Base-by-base conservation (phyloP, 768 basidiomycete genomes). In the Lactarius hatsudake region DNA sequence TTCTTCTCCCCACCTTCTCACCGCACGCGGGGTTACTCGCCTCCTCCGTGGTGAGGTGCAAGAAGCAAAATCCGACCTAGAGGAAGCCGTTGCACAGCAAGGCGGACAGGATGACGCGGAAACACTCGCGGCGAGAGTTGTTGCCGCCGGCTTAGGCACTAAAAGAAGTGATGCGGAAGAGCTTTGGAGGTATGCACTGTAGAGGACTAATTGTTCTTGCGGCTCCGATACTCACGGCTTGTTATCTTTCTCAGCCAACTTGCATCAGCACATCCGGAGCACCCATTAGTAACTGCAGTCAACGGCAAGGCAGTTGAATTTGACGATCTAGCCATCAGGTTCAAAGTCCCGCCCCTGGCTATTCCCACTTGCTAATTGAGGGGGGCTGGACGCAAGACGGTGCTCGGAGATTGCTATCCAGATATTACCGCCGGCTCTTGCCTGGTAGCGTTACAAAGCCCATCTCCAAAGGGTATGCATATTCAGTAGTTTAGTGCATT, bases 31-130 rank as follows among this genome's bases (percentile, higher is more conserved):
- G 10, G 84, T 93, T 32, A 87, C 87, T 32, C 87, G 91, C 54
- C 84, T 93, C n/a, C 78, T 94, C 60, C 83, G 88, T 23, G 89
- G 89, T 67, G 90, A 93, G 71, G 78, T 90, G 58, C 77, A 81
- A 28, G 89, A 86, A 63, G 92, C 91, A n/a, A 87, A 86, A 75
- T 91, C 89, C 3, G 91, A 92, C 73, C 76, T 94, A 62, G 89
- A 91, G 70, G 91, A 93, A 74, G 86, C 91, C 15, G 75, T 89
- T 28, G 78, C 81, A 56, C 87, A 86, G 71, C 82, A 83, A 67
- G 80, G 80, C 65, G 82, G 76, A n/a, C 68, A 73, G 28, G 71
- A 72, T 12, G 86, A 90, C 71, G 76, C 82, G 56, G 91, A 93
- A 73, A 81, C 91, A 17, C 79, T 89, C 53, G 90, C 89, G 8